phyloP scores from a whole-genome alignment of 306 rosid genomes.

The Geum urbanum region DNA sequence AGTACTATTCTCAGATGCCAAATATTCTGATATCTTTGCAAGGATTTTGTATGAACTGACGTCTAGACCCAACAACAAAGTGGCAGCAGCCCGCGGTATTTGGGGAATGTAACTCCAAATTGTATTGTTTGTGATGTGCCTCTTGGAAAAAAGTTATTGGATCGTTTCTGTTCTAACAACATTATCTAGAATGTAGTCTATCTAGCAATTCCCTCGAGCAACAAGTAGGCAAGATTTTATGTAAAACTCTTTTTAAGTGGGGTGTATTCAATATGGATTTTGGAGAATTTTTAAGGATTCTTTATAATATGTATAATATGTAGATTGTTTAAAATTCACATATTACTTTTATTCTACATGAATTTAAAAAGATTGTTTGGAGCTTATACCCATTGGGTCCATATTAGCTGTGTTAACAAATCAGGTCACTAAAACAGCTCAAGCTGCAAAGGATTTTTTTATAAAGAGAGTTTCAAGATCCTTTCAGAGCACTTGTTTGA shows the following conservation, averaged over 20 bases:
- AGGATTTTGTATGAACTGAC: slow-evolving; percentile 91
- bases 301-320: too few species aligned
- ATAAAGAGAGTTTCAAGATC: slow-evolving; percentile 65
- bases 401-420: slow-evolving; percentile 62
- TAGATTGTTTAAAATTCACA: too few species aligned
- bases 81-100: slow-evolving; percentile 78
- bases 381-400: slow-evolving; percentile 73
- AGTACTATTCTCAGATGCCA: slow-evolving; percentile 70
- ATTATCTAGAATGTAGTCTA: slow-evolving; percentile 28
- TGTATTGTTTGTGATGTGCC: slow-evolving; percentile 4
- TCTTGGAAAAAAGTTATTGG: slow-evolving; percentile 6
- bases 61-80: slow-evolving; percentile 77
- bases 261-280: too few species aligned
- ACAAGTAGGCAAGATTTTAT: neutral
- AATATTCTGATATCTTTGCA: slow-evolving; percentile 79
- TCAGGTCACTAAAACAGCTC: slow-evolving; percentile 66
- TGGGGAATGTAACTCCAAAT: slow-evolving; percentile 82
- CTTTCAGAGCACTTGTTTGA: slow-evolving; percentile 62
- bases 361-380: too few species aligned
- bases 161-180: slow-evolving; percentile 10
- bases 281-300: too few species aligned
- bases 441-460: slow-evolving; percentile 60
- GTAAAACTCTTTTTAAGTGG: too few species aligned
- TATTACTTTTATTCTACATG: too few species aligned
- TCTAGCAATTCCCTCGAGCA: slow-evolving; percentile 19